Base-by-base conservation (phyloP, 495 filamentous ascomycete species). In the Trypethelium eluteriae region DNA sequence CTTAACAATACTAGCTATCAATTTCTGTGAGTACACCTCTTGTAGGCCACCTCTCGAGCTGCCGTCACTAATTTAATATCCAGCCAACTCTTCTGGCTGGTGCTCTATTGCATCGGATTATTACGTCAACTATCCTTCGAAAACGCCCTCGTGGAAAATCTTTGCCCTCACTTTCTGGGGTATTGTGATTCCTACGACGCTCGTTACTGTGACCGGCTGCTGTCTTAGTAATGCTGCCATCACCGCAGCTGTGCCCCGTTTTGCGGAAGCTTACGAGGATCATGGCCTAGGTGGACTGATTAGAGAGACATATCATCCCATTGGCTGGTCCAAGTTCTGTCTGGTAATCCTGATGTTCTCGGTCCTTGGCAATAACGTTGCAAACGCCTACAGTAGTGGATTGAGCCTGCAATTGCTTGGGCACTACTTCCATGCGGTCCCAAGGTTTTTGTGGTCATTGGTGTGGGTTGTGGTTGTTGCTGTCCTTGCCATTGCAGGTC, bases 21-120 rank as follows among this genome's bases (percentile, higher is more conserved):
- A 67, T 35, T 67, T 67, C 47, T 67, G 65, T 66, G 25, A 66
- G 65, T 32, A 39, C 62, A 35, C 11, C 36, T 5, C 32, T 7
- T 34, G 44, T 56, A 56, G 2, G 12, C 32, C 41, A 2, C 6
- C 38, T 38, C 46, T 25, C 16, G 36, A 14, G 36, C 64, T 3
- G 6, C 25, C 25, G 32, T 46, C 32, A 18, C 64, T 65, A 38
- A 65, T 44, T 16, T 25, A 49, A 7, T 25, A 36, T 38, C 53
- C 50, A 59, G 66, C 59, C 32, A 68, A 63, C 39, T 63, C 66
- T 85, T 67, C 71, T 3, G 63, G 57, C 12, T 75, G 86, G 84
- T 80, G 79, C 35, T 83, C 85, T 4, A 84, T 86, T 53, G 84
- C 81, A 0, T 80, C 80, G 0, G 86, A 88, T 69, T 88, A 83